Conservation (phyloP, 2,329 filamentous ascomycete species). For the Penicillium sp. region DNA sequence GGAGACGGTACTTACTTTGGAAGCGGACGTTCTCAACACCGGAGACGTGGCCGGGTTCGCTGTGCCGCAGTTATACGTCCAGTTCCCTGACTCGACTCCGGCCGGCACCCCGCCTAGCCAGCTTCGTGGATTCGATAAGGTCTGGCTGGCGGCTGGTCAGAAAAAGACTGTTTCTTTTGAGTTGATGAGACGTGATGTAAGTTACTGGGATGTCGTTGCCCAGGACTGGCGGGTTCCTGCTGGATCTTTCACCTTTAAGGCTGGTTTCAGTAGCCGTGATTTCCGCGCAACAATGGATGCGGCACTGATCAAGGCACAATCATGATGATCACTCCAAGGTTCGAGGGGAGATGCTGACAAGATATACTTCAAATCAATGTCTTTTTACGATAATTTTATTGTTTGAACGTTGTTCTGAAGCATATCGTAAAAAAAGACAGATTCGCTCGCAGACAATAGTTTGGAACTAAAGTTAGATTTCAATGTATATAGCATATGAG, state of each 20-base stretch:
- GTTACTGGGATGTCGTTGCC: background rate
- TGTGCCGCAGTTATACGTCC: slow-evolving; percentile 47
- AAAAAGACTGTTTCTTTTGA: slow-evolving; percentile 18
- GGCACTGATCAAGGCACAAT: background rate
- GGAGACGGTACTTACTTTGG: background rate
- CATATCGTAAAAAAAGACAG: background rate
- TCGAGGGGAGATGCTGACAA: too few relatives aligned
- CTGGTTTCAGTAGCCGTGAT: background rate
- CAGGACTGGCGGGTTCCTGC: background rate
- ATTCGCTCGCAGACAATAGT: background rate
- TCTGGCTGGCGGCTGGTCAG: slow-evolving; percentile 44
- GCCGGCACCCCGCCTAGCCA: slow-evolving; percentile 32
- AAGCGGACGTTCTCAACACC: background rate
- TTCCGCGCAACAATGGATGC: background rate
- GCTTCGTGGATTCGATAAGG: slow-evolving; percentile 55
- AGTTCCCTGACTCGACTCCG: slow-evolving; percentile 36
- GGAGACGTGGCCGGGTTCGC: background rate
- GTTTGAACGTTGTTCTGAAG: background rate
- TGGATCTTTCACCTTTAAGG: background rate
- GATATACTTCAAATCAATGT: too few relatives aligned
- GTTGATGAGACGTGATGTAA: background rate
- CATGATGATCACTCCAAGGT: background rate
- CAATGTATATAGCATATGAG: background rate
- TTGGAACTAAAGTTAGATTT: background rate
- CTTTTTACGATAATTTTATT: background rate